phyloP scores from a whole-genome alignment of 2,329 filamentous ascomycete genomes.

The Aspergillus oerlinghausenensis region DNA sequence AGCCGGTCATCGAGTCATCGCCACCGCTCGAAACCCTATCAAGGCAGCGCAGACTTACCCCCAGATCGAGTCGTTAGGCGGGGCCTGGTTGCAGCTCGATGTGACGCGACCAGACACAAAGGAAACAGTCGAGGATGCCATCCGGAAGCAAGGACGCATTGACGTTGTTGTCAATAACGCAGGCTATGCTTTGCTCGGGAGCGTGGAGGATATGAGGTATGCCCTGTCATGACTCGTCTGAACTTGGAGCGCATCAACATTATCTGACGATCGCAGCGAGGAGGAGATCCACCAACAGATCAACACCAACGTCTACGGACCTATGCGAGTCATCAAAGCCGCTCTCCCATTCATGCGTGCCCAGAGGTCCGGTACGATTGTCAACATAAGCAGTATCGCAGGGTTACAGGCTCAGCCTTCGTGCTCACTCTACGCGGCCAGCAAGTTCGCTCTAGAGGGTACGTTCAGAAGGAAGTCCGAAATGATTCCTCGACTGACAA shows the following conservation, averaged over 20 bases:
- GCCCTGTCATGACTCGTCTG: not conserved
- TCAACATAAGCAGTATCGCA: conserved; percentile 47
- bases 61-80: conserved; percentile 6
- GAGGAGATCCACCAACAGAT: conserved; percentile 14
- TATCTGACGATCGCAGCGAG: conserved; percentile 7
- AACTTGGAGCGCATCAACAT: too few species aligned
- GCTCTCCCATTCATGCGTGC: conserved; percentile 37
- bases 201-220: conserved; percentile 18
- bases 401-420: conserved; percentile 39
- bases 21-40: conserved; percentile 43
- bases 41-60: conserved; percentile 3
- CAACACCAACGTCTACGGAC: conserved; percentile 42
- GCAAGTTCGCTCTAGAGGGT: conserved; percentile 41
- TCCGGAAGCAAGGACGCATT: conserved; percentile 5
- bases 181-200: conserved; percentile 17
- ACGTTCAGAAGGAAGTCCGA: not conserved
- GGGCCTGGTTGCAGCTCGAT: conserved; percentile 6
- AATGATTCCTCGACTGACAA: not conserved
- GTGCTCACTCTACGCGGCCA: conserved; percentile 37
- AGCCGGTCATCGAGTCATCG: conserved; percentile 48
- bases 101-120: conserved; percentile 7
- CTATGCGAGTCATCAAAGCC: conserved; percentile 36
- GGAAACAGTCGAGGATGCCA: not conserved
- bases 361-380: conserved; percentile 34
- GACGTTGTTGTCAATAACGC: conserved; percentile 15